These are phyloP conservation scores for Ophiostoma sp. DNA, from an alignment of 2,329 filamentous ascomycete genomes.

Conservation along the genomic window DNA sequence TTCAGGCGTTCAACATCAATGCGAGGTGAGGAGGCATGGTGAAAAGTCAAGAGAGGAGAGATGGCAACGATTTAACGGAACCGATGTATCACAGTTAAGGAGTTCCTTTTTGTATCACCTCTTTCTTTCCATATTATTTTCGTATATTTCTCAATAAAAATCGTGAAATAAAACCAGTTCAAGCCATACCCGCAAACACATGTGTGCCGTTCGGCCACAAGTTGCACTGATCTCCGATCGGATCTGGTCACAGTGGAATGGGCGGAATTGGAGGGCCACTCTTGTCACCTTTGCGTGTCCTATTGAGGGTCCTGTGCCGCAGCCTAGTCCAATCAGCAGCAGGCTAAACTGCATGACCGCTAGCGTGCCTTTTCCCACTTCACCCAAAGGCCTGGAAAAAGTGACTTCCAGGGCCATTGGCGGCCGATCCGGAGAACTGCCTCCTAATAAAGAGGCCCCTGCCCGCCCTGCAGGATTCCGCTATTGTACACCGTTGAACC, in stretches of 20 bases:
- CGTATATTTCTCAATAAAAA: background rate
- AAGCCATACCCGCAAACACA: background rate
- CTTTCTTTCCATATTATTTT: background rate
- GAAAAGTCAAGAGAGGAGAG: background rate
- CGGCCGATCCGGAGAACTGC: background rate
- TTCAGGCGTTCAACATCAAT: background rate
- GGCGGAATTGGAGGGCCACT: background rate
- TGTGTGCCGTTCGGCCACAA: background rate
- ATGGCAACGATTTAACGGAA: background rate
- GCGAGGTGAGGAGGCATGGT: background rate
- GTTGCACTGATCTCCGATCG: slow-evolving; percentile 1
- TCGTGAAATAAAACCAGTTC: background rate
- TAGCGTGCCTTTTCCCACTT: slow-evolving; percentile 3
- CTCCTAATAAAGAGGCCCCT: background rate
- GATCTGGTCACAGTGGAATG: background rate
- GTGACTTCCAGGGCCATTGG: background rate
- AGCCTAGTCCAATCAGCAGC: slow-evolving; percentile 25
- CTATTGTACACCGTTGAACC: background rate
- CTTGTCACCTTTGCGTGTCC: background rate
- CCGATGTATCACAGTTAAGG: background rate
- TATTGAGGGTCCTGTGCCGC: background rate
- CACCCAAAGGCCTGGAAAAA: background rate
- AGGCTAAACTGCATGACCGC: slow-evolving; percentile 23
- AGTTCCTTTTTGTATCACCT: background rate
- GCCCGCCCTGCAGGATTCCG: no score